phyloP scores from a whole-genome alignment of 176 grass and related monocot species.

The Secale cereale region DNA sequence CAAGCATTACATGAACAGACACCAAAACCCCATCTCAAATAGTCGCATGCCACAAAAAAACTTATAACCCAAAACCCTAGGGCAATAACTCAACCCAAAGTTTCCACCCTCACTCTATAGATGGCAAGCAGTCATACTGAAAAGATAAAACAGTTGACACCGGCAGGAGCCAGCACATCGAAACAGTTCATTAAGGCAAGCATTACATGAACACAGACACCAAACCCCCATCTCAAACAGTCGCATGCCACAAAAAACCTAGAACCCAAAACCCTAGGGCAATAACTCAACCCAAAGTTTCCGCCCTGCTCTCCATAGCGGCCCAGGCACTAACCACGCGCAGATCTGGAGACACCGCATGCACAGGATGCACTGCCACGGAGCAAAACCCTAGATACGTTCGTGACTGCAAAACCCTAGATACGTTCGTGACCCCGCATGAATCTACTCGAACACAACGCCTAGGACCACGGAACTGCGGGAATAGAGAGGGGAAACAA shows the following conservation, averaged over 20 bases:
- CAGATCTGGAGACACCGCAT: constrained; percentile 17
- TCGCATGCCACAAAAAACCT: constrained; percentile 6
- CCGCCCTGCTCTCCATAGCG: neutral
- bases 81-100: neutral
- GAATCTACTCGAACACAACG: constrained; percentile 8
- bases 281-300: neutral
- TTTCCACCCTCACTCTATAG: neutral
- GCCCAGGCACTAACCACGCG: constrained; percentile 9
- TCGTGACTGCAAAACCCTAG: constrained; percentile 30
- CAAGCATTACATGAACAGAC: neutral
- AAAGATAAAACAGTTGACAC: neutral
- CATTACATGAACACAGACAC: neutral
- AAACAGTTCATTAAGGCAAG: neutral
- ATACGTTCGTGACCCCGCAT: neutral
- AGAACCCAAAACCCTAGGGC: constrained; percentile 40
- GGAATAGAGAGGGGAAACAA: neutral
- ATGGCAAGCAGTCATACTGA: neutral
- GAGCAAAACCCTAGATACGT: constrained; percentile 46
- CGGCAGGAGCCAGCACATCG: neutral
- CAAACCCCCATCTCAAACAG: constrained; percentile 2
- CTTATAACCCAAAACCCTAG: constrained; percentile 41
- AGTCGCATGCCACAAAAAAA: constrained; percentile 13
- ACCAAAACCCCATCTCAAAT: neutral
- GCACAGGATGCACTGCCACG: neutral
- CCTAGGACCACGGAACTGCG: neutral